Evolutionary conservation across 2,329 filamentous ascomycete genomes (phyloP).

Genomic region (Botryotinia calthae): DNA sequence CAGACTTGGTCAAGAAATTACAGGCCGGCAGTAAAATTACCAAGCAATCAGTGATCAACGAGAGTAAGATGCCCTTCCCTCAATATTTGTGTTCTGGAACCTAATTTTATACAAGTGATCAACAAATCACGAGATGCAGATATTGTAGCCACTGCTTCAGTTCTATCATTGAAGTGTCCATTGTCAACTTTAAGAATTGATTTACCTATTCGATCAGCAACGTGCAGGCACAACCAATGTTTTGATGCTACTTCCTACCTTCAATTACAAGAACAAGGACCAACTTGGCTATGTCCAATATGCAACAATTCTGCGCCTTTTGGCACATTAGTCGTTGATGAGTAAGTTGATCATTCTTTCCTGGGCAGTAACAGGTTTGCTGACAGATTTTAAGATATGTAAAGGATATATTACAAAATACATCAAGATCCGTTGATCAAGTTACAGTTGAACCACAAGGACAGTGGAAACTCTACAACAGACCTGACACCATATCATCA

Average conservation of each 20-base stretch:
- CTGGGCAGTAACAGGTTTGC: conserved; percentile 22
- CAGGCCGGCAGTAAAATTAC: conserved; percentile 68
- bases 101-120: conserved; percentile 57
- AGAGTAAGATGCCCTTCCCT: conserved; percentile 58
- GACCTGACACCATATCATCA: conserved; percentile 24
- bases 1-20: conserved; percentile 68
- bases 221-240: conserved; percentile 88
- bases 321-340: conserved; percentile 80
- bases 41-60: conserved; percentile 76
- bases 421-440: conserved; percentile 69
- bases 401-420: conserved; percentile 77
- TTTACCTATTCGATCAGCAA: conserved; percentile 73
- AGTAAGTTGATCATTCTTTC: conserved; percentile 52
- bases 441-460: conserved; percentile 89
- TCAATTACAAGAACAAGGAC: conserved; percentile 91
- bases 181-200: conserved; percentile 80
- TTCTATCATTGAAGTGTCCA: conserved; percentile 90
- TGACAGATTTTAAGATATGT: conserved; percentile 62
- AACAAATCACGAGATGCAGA: conserved; percentile 82
- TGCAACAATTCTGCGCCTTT: conserved; percentile 83
- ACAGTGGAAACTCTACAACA: conserved; percentile 57
- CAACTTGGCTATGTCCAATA: conserved; percentile 94
- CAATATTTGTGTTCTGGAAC: background rate
- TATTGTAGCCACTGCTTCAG: conserved; percentile 81
- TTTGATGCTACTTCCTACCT: conserved; percentile 93